Conservation (phyloP, 192 early-diverging fungal species). For the Rhizophagus prolifer region DNA sequence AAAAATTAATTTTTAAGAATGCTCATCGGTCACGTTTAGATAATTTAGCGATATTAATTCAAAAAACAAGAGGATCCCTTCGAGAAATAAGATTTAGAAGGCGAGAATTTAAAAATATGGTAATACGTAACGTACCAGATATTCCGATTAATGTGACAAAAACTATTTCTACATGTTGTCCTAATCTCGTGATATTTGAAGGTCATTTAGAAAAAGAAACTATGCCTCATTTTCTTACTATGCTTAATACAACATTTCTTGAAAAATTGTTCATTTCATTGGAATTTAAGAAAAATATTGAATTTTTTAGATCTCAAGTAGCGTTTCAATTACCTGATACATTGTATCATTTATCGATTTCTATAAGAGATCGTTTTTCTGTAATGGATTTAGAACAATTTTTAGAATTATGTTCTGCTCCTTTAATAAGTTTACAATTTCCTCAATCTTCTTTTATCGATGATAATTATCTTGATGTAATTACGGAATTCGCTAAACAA, state of each 20-base stretch:
- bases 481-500: background rate
- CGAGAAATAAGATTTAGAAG: slow-evolving; percentile 12
- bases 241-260: background rate
- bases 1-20: slow-evolving; percentile 19
- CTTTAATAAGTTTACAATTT: slow-evolving; percentile 19
- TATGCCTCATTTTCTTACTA: background rate
- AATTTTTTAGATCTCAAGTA: slow-evolving; percentile 9
- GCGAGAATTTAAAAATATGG: background rate
- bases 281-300: background rate
- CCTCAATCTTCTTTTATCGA: background rate
- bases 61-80: background rate
- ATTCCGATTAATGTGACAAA: background rate
- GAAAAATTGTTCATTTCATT: slow-evolving; percentile 1
- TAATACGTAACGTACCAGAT: background rate
- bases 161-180: background rate
- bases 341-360: background rate
- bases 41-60: slow-evolving; percentile 10
- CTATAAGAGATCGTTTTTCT: background rate
- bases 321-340: background rate
- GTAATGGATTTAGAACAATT: slow-evolving; percentile 3
- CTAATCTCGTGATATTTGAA: background rate
- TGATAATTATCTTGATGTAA: background rate
- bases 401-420: background rate
- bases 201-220: slow-evolving; percentile 8
- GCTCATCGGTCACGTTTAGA: background rate